phyloP scores from a whole-genome alignment of 495 filamentous ascomycete species.

The Pseudomonodictys pantanalensis region DNA sequence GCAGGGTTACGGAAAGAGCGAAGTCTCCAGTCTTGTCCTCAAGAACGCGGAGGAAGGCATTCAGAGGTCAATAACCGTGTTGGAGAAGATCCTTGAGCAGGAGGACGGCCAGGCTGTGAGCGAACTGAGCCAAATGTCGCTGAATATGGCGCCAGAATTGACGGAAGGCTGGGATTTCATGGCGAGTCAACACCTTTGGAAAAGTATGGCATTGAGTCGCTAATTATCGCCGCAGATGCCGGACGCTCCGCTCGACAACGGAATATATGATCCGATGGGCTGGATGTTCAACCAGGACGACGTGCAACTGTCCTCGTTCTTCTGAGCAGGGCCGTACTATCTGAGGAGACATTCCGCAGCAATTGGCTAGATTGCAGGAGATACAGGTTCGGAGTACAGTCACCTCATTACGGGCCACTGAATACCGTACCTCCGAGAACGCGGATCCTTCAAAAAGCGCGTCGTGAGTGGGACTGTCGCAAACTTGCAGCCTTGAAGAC shows the following conservation, averaged over 20 bases:
- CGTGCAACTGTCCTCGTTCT: no score
- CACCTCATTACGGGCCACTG: no score
- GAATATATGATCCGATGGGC: not conserved
- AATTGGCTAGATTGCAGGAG: no score
- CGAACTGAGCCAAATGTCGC: not conserved
- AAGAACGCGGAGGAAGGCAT: slow-evolving; percentile 44
- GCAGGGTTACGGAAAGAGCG: slow-evolving; percentile 39
- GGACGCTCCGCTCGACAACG: not conserved
- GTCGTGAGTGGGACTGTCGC: no score
- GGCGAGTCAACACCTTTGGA: not conserved
- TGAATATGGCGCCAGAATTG: not conserved
- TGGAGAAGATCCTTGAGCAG: slow-evolving; percentile 33
- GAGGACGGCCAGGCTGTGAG: not conserved
- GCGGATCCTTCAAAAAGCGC: no score
- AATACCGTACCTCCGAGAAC: no score
- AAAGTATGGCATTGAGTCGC: not conserved
- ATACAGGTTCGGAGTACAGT: no score
- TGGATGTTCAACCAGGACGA: slow-evolving; percentile 5
- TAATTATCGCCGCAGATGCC: not conserved
- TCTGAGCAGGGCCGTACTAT: no score
- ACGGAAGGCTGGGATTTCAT: slow-evolving; percentile 11
- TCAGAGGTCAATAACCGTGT: slow-evolving; percentile 39
- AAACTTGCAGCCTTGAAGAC: no score
- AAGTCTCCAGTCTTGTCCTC: slow-evolving; percentile 38
- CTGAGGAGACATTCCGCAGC: no score